Percentiles rank a stretch among this genome's conserved stretches.
These are phyloP conservation scores for Candida albicans DNA, from an alignment of 1,139 yeast species.

Conservation along the genomic window DNA sequence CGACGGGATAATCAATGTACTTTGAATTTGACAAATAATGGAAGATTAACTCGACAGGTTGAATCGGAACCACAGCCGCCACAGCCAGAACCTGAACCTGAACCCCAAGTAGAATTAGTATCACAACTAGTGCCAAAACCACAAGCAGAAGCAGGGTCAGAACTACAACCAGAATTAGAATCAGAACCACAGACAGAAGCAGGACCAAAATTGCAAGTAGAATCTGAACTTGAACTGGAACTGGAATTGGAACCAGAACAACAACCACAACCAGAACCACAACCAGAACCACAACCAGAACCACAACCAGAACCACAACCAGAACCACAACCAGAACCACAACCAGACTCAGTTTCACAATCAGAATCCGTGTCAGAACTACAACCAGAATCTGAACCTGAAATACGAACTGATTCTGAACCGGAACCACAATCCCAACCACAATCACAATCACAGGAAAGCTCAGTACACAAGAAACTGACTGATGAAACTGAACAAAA, in stretches of 20 bases:
- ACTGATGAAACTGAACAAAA: background rate
- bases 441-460: background rate
- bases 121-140: background rate
- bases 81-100: background rate
- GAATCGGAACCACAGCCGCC: background rate
- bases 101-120: background rate
- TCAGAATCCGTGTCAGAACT: too few species aligned
- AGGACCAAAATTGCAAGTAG: background rate
- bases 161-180: background rate
- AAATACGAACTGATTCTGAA: background rate
- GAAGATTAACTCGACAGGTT: background rate
- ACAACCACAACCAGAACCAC: background rate
- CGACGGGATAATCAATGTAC: background rate
- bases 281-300: background rate
- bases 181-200: background rate
- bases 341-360: too few species aligned
- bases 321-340: background rate
- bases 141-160: too few species aligned
- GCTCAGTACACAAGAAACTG: too few species aligned
- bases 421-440: background rate
- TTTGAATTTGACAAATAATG: too few species aligned
- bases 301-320: background rate
- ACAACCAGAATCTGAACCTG: too few species aligned
- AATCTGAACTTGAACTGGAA: background rate
- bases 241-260: too few species aligned